phyloP scores from a whole-genome alignment of 805 yeast species.

The Candida silvicultrix region DNA sequence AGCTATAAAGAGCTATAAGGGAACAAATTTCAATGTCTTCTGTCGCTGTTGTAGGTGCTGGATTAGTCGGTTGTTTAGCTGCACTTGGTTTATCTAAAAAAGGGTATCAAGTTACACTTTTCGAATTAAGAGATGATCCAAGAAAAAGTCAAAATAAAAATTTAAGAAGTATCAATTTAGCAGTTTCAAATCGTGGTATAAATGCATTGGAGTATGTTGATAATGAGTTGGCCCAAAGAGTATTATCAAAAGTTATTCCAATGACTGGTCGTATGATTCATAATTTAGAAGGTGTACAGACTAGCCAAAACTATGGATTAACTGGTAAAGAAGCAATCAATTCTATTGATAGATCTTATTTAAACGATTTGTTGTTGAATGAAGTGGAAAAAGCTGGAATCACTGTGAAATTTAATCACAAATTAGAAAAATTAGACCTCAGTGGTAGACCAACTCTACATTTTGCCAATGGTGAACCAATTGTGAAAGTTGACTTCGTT shows the following conservation, averaged over 20 bases:
- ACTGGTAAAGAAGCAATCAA: conserved; percentile 73
- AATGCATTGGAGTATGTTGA: conserved; percentile 61
- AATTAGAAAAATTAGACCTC: conserved; percentile 39
- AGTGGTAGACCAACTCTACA: conserved; percentile 16
- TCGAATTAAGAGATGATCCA: conserved; percentile 64
- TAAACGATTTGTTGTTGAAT: conserved; percentile 59
- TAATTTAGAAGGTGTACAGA: conserved; percentile 53
- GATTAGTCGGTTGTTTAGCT: conserved; percentile 80
- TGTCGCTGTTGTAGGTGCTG: conserved; percentile 78
- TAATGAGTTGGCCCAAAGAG: conserved; percentile 44
- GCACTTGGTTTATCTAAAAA: conserved; percentile 72
- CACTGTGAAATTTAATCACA: conserved; percentile 46
- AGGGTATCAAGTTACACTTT: conserved; percentile 68
- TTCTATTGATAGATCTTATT: conserved; percentile 70
- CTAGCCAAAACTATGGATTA: conserved; percentile 70
- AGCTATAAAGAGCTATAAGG: no score
- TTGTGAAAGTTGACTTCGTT: conserved; percentile 42
- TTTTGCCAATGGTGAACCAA: conserved; percentile 13
- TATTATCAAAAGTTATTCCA: conserved; percentile 63
- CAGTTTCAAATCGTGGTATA: conserved; percentile 83
- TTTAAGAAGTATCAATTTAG: conserved; percentile 74
- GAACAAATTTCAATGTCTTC: conserved; percentile 9
- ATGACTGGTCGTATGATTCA: conserved; percentile 92
- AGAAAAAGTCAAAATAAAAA: conserved; percentile 33
- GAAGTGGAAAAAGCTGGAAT: conserved; percentile 52